Evolutionary conservation across 805 yeast genomes (phyloP).

Genomic region (Myxozyma sirexii): DNA sequence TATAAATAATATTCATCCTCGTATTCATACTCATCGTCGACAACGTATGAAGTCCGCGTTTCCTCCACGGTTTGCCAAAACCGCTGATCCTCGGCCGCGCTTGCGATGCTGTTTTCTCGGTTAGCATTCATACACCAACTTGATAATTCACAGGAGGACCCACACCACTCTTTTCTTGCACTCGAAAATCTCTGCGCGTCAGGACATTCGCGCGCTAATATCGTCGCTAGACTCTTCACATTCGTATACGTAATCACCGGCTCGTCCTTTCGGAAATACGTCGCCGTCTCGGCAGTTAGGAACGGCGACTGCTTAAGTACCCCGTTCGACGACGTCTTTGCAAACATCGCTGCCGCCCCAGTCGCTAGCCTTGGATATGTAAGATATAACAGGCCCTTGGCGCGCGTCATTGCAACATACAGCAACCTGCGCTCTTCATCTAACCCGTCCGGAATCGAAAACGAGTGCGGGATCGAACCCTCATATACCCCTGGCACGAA

Average conservation of each 20-base stretch:
- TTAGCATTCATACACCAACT: neutral
- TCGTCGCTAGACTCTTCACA: neutral
- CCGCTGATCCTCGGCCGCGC: neutral
- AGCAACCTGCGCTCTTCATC: constrained; percentile 83
- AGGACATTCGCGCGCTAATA: constrained; percentile 23
- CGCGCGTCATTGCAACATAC: constrained; percentile 88
- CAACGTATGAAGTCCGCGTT: neutral
- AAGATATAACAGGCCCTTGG: constrained; percentile 49
- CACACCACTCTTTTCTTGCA: constrained; percentile 30
- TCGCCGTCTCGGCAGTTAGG: neutral
- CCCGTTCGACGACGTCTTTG: neutral
- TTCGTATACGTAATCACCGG: constrained; percentile 3
- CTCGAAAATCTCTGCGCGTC: neutral
- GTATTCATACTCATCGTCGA: neutral
- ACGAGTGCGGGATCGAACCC: constrained; percentile 61
- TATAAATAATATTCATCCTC: neutral
- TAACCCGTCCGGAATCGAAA: constrained; percentile 41
- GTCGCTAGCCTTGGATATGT: constrained; percentile 7
- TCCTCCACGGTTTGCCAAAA: constrained; percentile 11
- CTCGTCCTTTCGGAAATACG: neutral
- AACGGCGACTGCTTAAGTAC: constrained; percentile 9
- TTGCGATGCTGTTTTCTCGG: neutral
- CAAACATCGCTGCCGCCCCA: neutral
- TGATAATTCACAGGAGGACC: constrained; percentile 12
- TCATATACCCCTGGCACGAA: constrained; percentile 74